These are phyloP conservation scores for Fusarium pilosicola DNA, from an alignment of 2,329 filamentous ascomycete species.

Conservation along the genomic window DNA sequence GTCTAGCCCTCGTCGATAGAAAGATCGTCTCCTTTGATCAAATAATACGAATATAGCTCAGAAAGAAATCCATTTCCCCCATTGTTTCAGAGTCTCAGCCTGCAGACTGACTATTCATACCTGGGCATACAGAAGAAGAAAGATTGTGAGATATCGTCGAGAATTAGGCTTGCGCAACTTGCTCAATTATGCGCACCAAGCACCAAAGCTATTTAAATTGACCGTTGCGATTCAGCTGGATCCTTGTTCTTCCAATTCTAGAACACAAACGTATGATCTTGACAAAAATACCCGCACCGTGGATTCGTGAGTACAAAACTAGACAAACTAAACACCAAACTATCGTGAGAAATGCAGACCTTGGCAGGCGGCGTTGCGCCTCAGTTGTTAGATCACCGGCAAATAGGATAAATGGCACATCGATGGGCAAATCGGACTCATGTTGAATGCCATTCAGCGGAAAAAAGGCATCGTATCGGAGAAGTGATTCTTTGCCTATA, in stretches of 20 bases:
- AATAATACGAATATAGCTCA: not conserved
- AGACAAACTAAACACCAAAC: not conserved
- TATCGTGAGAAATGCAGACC: not conserved
- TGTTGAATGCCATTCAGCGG: not conserved
- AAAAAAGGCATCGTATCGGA: not conserved
- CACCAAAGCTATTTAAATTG: not conserved
- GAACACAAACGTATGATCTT: constrained; percentile 13
- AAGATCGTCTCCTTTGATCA: not conserved
- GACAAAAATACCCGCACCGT: not conserved
- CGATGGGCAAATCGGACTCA: not conserved
- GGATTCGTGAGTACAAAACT: not conserved
- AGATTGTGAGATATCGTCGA: not conserved
- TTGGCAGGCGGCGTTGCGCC: not conserved
- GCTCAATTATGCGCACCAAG: not conserved
- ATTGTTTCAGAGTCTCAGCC: not conserved
- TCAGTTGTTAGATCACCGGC: not conserved
- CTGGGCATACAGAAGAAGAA: not conserved
- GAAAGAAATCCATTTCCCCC: not conserved
- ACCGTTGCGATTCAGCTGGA: not conserved
- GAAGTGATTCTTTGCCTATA: not conserved
- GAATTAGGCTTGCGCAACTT: not conserved
- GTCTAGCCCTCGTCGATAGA: not conserved
- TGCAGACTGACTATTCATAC: not conserved
- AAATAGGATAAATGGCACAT: not conserved
- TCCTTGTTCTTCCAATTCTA: not conserved